Evolutionary conservation across 2,329 filamentous ascomycete species (phyloP).

Genomic region (Fusarium sp.): DNA sequence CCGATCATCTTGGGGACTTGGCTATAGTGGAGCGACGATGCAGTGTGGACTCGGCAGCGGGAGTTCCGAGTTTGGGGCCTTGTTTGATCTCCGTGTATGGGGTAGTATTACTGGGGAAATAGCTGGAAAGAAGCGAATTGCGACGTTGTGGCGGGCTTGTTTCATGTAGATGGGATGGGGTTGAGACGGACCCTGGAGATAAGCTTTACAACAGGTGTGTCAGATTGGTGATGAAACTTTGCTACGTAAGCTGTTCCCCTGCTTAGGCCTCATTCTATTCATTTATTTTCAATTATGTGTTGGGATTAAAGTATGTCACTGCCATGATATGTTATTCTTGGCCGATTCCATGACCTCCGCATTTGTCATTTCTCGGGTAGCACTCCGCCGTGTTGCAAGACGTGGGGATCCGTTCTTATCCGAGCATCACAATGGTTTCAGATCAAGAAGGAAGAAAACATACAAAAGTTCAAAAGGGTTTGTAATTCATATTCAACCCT

Average conservation of each 20-base stretch:
- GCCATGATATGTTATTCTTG: neutral
- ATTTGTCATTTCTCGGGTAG: neutral
- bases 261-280: too few relatives aligned
- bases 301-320: neutral
- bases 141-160: neutral
- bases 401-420: neutral
- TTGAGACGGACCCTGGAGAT: neutral
- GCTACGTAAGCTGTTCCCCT: neutral
- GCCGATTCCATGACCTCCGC: neutral
- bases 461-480: neutral
- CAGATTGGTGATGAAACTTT: neutral
- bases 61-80: neutral
- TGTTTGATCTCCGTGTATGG: neutral
- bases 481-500: neutral
- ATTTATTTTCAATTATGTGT: too few relatives aligned
- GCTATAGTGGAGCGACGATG: neutral
- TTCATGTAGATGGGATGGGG: neutral
- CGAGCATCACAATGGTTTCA: conserved; percentile 6
- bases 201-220: neutral
- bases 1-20: too few relatives aligned
- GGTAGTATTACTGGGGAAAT: neutral
- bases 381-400: neutral
- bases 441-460: neutral
- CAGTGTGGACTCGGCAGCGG: neutral
- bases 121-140: neutral